A percentile compares a stretch with the other conserved stretches of the same genome.
Conservation (phyloP, 129 eudicot species). For the Helianthus annuus region DNA sequence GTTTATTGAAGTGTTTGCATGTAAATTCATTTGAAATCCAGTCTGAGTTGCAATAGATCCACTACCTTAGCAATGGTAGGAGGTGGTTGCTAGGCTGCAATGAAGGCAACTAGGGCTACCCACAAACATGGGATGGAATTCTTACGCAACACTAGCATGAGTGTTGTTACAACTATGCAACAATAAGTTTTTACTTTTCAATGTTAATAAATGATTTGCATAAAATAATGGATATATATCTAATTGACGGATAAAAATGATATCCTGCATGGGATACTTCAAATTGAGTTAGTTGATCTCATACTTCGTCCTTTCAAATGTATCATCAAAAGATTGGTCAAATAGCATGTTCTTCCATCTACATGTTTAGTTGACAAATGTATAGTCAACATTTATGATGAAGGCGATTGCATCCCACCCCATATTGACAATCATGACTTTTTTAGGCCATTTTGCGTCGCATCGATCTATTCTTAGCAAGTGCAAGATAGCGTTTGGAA, state of each 20-base stretch:
- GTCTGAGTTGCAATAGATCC: too few relatives aligned
- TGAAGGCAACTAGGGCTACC: too few relatives aligned
- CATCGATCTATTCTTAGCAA: constrained; percentile 90
- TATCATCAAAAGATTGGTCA: constrained; percentile 74
- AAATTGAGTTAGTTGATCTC: constrained; percentile 65
- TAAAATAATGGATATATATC: too few relatives aligned
- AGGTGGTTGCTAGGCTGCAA: too few relatives aligned
- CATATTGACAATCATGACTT: constrained; percentile 96
- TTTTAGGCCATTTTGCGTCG: constrained; percentile 88
- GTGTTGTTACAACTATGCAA: constrained; percentile 94
- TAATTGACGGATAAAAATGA: constrained; percentile 65
- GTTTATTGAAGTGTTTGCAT: too few relatives aligned
- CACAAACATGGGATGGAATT: too few relatives aligned
- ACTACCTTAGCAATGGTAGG: too few relatives aligned
- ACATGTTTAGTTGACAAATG: constrained; percentile 96
- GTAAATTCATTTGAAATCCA: too few relatives aligned
- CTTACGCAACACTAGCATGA: constrained; percentile 29
- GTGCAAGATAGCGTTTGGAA: constrained; percentile 80
- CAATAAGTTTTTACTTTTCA: constrained; percentile 46
- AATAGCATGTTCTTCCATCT: constrained; percentile 90
- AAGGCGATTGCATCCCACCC: constrained; percentile 98
- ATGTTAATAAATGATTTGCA: too few relatives aligned
- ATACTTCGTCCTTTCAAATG: constrained; percentile 75
- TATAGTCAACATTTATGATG: constrained; percentile 90
- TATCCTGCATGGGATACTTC: constrained; percentile 95